Conservation (phyloP, 2,329 filamentous ascomycete genomes). For the Sporothrix humicola region DNA sequence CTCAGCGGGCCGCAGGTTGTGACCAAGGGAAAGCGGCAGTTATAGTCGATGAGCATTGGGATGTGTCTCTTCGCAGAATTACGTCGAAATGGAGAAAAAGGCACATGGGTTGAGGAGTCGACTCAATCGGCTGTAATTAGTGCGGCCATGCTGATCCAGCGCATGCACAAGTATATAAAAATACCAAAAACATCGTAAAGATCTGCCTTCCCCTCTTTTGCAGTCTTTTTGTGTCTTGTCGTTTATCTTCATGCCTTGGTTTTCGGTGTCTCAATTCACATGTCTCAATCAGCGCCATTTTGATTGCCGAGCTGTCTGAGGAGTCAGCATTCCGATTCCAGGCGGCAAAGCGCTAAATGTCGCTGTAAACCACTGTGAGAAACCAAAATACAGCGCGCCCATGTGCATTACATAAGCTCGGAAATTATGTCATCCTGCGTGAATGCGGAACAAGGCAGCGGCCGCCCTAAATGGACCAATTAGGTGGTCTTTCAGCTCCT, state of each 20-base stretch:
- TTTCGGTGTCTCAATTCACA: background rate
- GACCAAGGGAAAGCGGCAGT: constrained; percentile 26
- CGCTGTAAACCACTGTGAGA: no score
- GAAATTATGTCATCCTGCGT: constrained; percentile 25
- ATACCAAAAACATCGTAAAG: background rate
- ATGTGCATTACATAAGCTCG: background rate
- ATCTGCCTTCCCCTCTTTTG: background rate
- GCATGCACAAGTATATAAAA: no score
- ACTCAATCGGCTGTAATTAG: no score
- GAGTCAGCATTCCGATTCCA: background rate
- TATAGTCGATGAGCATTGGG: no score
- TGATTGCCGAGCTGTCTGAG: background rate
- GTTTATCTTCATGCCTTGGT: background rate
- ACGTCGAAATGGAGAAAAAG: no score
- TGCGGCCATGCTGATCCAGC: no score
- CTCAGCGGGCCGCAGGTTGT: constrained; percentile 43
- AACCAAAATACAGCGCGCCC: background rate
- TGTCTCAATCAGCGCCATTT: constrained; percentile 16
- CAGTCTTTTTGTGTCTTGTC: no score
- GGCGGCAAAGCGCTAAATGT: background rate
- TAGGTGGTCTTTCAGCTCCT: background rate
- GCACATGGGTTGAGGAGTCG: no score
- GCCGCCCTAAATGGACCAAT: background rate
- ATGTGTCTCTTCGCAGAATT: no score
- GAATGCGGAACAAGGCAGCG: constrained; percentile 2